Evolutionary conservation across 2,329 filamentous ascomycete genomes (phyloP).

Genomic region (Fusarium sp.): DNA sequence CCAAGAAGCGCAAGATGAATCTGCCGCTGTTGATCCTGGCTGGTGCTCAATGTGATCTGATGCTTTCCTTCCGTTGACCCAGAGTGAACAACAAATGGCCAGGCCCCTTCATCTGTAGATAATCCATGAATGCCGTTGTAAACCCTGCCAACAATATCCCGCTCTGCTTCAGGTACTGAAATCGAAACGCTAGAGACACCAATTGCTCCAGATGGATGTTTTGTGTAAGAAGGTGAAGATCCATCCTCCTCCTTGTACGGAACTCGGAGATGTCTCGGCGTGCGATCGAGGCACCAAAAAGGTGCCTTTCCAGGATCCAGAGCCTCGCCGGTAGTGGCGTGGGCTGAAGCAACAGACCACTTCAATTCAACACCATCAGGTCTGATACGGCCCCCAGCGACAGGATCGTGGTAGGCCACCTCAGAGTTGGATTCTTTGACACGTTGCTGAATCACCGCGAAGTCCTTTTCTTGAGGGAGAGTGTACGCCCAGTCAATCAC

Average conservation of each 20-base stretch:
- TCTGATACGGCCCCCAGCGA: constrained; percentile 28
- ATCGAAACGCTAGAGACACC: constrained; percentile 16
- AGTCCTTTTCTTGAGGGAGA: constrained; percentile 18
- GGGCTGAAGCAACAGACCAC: constrained; percentile 33
- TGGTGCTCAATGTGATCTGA: background rate
- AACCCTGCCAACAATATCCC: background rate
- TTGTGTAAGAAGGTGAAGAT: constrained; percentile 2
- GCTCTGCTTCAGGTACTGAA: background rate
- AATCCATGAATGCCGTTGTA: constrained; percentile 29
- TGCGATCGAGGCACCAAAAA: constrained; percentile 37
- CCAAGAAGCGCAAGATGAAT: constrained; percentile 19
- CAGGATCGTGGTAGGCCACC: background rate
- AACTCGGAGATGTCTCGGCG: constrained; percentile 10
- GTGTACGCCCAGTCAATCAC: constrained; percentile 37
- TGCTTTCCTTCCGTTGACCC: constrained; percentile 14
- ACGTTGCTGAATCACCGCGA: constrained; percentile 5
- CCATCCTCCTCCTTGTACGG: constrained; percentile 12
- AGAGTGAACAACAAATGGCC: constrained; percentile 33
- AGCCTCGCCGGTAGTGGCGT: constrained; percentile 6
- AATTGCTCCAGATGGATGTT: constrained; percentile 10
- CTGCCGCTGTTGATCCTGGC: background rate
- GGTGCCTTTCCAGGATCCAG: constrained; percentile 23
- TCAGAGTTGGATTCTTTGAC: background rate
- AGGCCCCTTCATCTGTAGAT: accelerated
- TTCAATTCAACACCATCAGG: constrained; percentile 33